Percentiles rank a stretch among this genome's conserved stretches.
Conservation (phyloP, 768 basidiomycete species). For the Boletus bicolor region DNA sequence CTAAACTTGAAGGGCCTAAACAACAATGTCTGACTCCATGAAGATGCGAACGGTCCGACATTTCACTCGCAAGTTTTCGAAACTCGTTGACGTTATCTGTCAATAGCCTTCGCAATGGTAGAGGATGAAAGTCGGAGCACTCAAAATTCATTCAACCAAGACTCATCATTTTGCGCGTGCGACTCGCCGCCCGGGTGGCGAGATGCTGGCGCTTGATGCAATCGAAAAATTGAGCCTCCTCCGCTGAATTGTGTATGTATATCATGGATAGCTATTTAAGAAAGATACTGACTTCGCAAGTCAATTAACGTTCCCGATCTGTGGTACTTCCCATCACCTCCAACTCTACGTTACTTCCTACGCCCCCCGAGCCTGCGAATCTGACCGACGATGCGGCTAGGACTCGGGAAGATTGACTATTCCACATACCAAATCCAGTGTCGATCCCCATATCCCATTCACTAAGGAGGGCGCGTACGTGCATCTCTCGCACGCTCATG, state of each 20-base stretch:
- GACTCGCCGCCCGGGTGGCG: neutral
- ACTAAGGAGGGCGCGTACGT: neutral
- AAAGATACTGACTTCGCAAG: neutral
- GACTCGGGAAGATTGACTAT: neutral
- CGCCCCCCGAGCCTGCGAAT: neutral
- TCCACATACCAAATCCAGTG: constrained; percentile 13
- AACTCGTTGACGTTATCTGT: neutral
- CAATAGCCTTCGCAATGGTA: neutral
- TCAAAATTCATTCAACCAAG: neutral
- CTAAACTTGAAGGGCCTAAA: too few species aligned
- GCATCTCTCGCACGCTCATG: constrained; percentile 14
- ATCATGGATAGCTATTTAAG: neutral
- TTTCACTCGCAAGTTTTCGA: neutral
- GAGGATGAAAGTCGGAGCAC: neutral
- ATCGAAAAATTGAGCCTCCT: neutral
- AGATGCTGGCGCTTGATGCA: neutral
- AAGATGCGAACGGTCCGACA: too few species aligned
- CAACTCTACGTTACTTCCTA: constrained; percentile 5
- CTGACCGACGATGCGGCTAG: neutral
- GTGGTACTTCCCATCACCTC: neutral
- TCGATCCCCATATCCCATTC: constrained; percentile 2
- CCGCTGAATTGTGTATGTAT: neutral
- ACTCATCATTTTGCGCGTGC: neutral
- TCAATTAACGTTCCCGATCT: too few species aligned
- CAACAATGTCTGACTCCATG: too few species aligned